Evolutionary conservation across 2,329 filamentous ascomycete genomes (phyloP), one percentile per base, ranked within the genome.

Genomic region (Fusarium fujikuroi): DNA sequence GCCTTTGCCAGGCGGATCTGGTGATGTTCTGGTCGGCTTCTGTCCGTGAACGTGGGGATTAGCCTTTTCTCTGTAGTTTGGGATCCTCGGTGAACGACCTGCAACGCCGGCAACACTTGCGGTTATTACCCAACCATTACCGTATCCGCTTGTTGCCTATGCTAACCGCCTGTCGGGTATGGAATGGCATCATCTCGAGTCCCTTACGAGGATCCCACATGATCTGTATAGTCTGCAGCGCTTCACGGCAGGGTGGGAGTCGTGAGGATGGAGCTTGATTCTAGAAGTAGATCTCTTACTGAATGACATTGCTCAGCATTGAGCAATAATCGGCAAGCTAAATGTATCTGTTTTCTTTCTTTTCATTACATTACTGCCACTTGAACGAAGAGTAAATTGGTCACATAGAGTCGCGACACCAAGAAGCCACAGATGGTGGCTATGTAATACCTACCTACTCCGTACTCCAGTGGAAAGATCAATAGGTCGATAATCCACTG

Each of bases 71-170:
- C 36, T 57, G 25, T 40, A 30, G 43, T 60, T 44, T 46, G 42
- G 44, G 32, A 43, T 66, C 58, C 57, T 59, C 58, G 39, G 60
- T 57, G 57, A 62, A 52, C 30, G 52, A 66, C 44, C 68, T 69
- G 34, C 47, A 70, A 56, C 40, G 34, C 66, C 60, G 70, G 65
- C 60, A 40, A 60, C 36, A 60, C 57, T 60, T 65, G 47, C 62
- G 50, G 46, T 62, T 56, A 72, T 76, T 69, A 57, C 71, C 65
- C 68, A 73, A 75, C 58, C 59, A 73, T 69, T 72, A 52, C 69
- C 63, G 67, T 58, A 70, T 62, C 76, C 76, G 73, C 58, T 60
- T 66, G 60, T 78, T 77, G 59, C 76, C 76, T 78, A 70, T 66
- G 64, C 67, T 78, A 78, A 68, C 76, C 76, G 76, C 54, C 53